Evolutionary conservation across 2,329 filamentous ascomycete genomes (phyloP), one percentile per base, ranked within the genome.

Genomic region (Sarocladium brachiariae): DNA sequence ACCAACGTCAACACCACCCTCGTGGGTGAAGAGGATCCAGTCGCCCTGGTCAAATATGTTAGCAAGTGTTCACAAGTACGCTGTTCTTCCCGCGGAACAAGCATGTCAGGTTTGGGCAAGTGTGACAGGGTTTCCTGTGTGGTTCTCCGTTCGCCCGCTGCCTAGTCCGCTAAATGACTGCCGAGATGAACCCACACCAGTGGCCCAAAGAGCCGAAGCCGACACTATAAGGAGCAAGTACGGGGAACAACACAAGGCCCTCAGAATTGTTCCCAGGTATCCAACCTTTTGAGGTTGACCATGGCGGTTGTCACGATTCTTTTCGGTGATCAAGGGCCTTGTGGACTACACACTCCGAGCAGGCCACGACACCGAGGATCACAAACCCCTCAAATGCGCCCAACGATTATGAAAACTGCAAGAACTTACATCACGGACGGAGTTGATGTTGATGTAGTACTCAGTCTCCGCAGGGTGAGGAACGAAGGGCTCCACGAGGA

Each of bases 381-480:
- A 23, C 14, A 23, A 16, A 39, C 7, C 19, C 14, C 10, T 8
- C 16, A 23, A 14, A 10, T 13, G 18, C n/a, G n/a, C 25, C 27
- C n/a, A 43, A 19, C 7, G 14, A 16, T n/a, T 8, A 39, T 8
- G 37, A 27, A 43, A 27, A 33, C 13, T 7, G 25, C 25, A 19
- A 19, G 16, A 37, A 84, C 90, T 84, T 84, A 97, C 93, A 85
- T 97, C 93, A 79, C 93, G 88, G 66, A 96, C 91, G 57, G 93
- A 97, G 83, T 96, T 93, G 79, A 99, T 99, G 84, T 96, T 96
- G 79, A 99, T 96, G 77, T 99, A 99, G 79, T 97, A 97, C 75
- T 99, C 93, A 58, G 92, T 96, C 70, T 90, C 86, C 63, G 90
- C 81, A 58, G 91, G 87, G 74, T 99, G 93, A 64, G 92, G 93